Evolutionary conservation across 2,329 filamentous ascomycete species (phyloP), one percentile per base, ranked within the genome.

Genomic region (Dryadomyces sulphureus): DNA sequence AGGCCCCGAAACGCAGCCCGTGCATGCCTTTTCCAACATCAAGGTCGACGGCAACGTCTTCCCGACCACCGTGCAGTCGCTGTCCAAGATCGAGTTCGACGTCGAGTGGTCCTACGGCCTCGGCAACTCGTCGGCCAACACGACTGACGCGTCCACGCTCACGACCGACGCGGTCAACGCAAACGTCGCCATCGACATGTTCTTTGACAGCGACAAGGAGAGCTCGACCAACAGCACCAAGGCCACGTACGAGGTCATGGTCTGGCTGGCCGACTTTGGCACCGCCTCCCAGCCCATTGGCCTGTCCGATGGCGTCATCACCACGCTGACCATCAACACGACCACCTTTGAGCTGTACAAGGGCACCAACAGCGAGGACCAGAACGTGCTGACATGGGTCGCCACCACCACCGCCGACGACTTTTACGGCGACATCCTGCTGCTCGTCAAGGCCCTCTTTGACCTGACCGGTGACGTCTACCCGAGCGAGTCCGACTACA

Each of bases 181-280:
- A 56, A 77, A 77, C 61, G 71, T 77, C 30, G 72, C 72, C 32
- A 61, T 77, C 49, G 73, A 77, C 60, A 72, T 77, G 65, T 77
- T 76, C 58, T 58, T 76, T 45, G 72, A 75, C 51, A 55, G 53
- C 22, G 63, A 72, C 54, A 55, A 63, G 45, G 53, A 50, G 1
- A 63, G 56, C 1, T 60, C 73, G 0, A 48, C 56, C 38, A 56
- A 67, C 56, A 68, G 63, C 38, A 55, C 56, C 1, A 60, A 61
- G 5, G 67, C 73, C 2, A 53, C 54, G 9, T 70, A 66, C 59
- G 73, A 77, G 60, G 62, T 77, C 59, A 76, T 76, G 71, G 64
- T 77, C 32, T 75, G 70, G 71, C 66, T 77, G 49, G 71, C 64
- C 3, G 58, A 60, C 4, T 67, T 68, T 41, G 72, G 72, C 2